Evolutionary conservation across 2,329 filamentous ascomycete species (phyloP).

Genomic region (Corinectria fuckeliana): DNA sequence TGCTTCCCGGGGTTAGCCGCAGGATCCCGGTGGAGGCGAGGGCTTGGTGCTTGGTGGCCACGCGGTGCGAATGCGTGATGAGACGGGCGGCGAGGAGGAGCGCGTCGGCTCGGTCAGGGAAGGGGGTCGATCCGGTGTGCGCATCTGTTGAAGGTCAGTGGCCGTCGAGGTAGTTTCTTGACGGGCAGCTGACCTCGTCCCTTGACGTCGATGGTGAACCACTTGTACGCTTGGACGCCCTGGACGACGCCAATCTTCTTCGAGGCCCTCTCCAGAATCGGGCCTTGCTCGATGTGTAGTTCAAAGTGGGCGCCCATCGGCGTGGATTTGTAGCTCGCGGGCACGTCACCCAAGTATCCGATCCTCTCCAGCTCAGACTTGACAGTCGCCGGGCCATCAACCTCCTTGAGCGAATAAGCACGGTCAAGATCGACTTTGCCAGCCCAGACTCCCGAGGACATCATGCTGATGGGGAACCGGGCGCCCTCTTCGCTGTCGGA

Average conservation of each 20-base stretch:
- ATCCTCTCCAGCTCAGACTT: slow-evolving; percentile 68
- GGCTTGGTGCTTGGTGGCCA: slow-evolving; percentile 19
- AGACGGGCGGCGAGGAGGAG: slow-evolving; percentile 21
- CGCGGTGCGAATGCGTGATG: slow-evolving; percentile 22
- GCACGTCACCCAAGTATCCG: slow-evolving; percentile 67
- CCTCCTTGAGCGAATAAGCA: slow-evolving; percentile 69
- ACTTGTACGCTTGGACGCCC: slow-evolving; percentile 43
- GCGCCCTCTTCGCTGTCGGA: slow-evolving; percentile 75
- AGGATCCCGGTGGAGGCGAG: slow-evolving; percentile 25
- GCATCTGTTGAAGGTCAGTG: slow-evolving; percentile 9
- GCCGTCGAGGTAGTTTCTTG: neutral
- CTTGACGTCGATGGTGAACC: slow-evolving; percentile 40
- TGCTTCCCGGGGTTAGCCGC: slow-evolving; percentile 19
- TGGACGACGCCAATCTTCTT: slow-evolving; percentile 42
- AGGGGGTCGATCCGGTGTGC: slow-evolving; percentile 23
- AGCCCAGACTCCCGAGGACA: slow-evolving; percentile 79
- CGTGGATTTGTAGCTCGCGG: slow-evolving; percentile 27
- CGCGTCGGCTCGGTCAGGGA: slow-evolving; percentile 18
- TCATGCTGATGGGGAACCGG: slow-evolving; percentile 77
- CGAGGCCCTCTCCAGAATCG: slow-evolving; percentile 64
- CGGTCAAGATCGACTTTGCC: slow-evolving; percentile 66
- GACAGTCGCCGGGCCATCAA: slow-evolving; percentile 42
- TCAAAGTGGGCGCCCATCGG: slow-evolving; percentile 81
- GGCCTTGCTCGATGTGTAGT: slow-evolving; percentile 83
- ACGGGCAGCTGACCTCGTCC: slow-evolving; percentile 35